Percentiles rank a stretch among this genome's conserved stretches.
Evolutionary conservation across 352 stramenopile genomes (phyloP).

Genomic region (Globisporangium paroecandrum): DNA sequence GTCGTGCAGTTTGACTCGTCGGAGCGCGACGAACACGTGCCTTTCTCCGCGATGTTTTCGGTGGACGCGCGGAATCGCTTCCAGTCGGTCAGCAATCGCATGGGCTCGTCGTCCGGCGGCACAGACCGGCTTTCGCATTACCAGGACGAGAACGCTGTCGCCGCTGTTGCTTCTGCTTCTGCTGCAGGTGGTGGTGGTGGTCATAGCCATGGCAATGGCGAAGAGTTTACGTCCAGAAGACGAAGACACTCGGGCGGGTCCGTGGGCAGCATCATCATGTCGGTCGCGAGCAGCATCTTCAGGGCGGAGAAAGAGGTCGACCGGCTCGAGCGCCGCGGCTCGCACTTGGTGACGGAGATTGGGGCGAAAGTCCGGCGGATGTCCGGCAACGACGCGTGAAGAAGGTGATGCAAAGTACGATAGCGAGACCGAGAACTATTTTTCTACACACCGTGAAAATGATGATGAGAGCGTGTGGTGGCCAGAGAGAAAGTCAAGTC

Average conservation of each 20-base stretch:
- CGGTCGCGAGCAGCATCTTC: slow-evolving; percentile 48
- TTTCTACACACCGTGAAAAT: not conserved
- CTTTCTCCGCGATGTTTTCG: slow-evolving; percentile 69
- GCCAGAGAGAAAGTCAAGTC: not conserved
- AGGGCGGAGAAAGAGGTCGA: slow-evolving; percentile 30
- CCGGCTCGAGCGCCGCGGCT: slow-evolving; percentile 33
- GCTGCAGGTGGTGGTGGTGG: not conserved
- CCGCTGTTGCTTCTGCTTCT: not conserved
- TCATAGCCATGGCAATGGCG: not conserved
- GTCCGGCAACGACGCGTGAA: not conserved
- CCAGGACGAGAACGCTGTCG: slow-evolving; percentile 15
- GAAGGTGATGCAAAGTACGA: not conserved
- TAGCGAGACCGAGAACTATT: not conserved
- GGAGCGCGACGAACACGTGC: slow-evolving; percentile 53
- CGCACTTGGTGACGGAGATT: slow-evolving; percentile 41
- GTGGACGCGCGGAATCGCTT: slow-evolving; percentile 48
- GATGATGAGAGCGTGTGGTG: not conserved
- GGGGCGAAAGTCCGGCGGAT: slow-evolving; percentile 20
- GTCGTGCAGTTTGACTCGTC: slow-evolving; percentile 70
- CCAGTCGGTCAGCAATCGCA: slow-evolving; percentile 31
- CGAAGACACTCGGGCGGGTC: slow-evolving; percentile 50
- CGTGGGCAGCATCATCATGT: slow-evolving; percentile 60
- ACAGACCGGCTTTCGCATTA: slow-evolving; percentile 14
- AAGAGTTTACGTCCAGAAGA: not conserved
- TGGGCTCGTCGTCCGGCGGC: slow-evolving; percentile 39